Conservation (phyloP, 495 filamentous ascomycete species). For the Lasiosphaeria ovina region DNA sequence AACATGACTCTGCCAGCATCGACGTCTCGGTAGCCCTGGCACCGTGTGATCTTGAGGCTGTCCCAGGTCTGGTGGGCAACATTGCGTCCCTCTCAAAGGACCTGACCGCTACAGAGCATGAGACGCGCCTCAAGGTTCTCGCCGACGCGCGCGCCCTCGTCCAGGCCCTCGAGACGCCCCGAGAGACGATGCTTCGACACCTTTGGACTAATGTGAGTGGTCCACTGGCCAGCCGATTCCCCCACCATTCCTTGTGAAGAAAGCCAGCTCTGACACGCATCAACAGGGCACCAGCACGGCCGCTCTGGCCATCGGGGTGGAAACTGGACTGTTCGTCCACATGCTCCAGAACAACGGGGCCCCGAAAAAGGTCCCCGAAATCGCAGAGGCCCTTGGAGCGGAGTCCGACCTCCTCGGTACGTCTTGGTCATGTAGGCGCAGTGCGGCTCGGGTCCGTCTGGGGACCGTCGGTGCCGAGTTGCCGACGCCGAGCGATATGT, state of each 20-base stretch:
- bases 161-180: constrained; percentile 27
- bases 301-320: constrained; percentile 4
- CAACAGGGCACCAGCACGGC: constrained; percentile 10
- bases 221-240: neutral
- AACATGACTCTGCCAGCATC: neutral
- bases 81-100: neutral
- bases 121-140: constrained; percentile 12
- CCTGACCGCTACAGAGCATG: neutral
- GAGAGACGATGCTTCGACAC: constrained; percentile 35
- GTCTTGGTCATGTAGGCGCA: constrained; percentile 11
- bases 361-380: neutral
- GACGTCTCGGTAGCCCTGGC: neutral
- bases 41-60: neutral
- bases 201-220: constrained; percentile 19
- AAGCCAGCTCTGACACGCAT: neutral
- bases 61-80: neutral
- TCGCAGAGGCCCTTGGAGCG: neutral
- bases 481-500: neutral
- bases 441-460: neutral
- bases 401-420: constrained; percentile 8
- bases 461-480: neutral
- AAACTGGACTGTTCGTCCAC: constrained; percentile 2
- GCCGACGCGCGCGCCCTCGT: constrained; percentile 16
- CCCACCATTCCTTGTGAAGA: neutral
- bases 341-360: neutral